phyloP scores from a whole-genome alignment of 441 rosid genomes.

The Corymbia calophylla region DNA sequence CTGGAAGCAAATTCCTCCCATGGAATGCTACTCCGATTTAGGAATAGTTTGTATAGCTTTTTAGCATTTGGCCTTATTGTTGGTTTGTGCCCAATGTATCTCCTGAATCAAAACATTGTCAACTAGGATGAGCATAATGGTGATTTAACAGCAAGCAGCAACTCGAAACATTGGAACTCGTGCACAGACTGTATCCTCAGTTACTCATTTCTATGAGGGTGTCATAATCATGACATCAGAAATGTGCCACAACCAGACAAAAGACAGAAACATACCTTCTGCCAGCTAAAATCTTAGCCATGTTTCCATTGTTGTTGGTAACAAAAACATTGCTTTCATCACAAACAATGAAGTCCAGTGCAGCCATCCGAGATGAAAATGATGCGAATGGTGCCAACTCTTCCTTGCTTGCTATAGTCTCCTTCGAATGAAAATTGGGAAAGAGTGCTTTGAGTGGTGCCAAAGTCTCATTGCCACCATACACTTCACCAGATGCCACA shows the following conservation, averaged over 20 bases:
- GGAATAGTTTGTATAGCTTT: constrained; percentile 67
- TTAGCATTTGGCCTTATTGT: constrained; percentile 93
- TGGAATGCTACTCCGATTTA: constrained; percentile 51
- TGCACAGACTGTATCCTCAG: background rate
- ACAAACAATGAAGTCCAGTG: constrained; percentile 90
- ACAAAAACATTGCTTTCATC: constrained; percentile 96
- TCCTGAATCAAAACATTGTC: constrained; percentile 37
- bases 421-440: constrained; percentile 87
- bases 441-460: constrained; percentile 84
- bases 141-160: background rate
- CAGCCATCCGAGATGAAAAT: constrained; percentile 96
- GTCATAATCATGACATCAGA: background rate
- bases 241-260: background rate
- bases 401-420: constrained; percentile 66
- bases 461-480: constrained; percentile 79
- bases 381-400: constrained; percentile 69
- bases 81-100: constrained; percentile 91
- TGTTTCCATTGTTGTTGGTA: constrained; percentile 96
- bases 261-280: constrained; percentile 42
- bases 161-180: background rate
- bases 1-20: constrained; percentile 89
- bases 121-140: background rate
- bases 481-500: constrained; percentile 98
- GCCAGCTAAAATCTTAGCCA: constrained; percentile 96
- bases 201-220: background rate